These are phyloP conservation scores for Saccharomyces jurei DNA, from an alignment of 805 yeast genomes.

Conservation along the genomic window DNA sequence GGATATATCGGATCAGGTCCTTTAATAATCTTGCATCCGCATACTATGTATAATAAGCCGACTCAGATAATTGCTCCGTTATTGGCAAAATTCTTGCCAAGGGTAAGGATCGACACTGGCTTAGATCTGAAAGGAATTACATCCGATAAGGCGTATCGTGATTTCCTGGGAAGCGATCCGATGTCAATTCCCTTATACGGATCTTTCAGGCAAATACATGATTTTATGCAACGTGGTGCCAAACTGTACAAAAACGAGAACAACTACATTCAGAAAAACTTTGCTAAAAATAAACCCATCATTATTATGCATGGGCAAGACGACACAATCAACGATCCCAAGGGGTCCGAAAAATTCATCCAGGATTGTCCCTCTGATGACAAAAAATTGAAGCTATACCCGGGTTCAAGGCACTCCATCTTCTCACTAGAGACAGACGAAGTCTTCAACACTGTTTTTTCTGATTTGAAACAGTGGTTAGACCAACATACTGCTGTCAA, in stretches of 20 bases:
- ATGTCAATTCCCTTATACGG: slow-evolving; percentile 42
- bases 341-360: slow-evolving; percentile 39
- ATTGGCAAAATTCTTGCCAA: slow-evolving; percentile 38
- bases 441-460: slow-evolving; percentile 30
- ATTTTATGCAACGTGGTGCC: slow-evolving; percentile 57
- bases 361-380: slow-evolving; percentile 24
- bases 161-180: slow-evolving; percentile 39
- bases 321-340: slow-evolving; percentile 54
- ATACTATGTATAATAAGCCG: slow-evolving; percentile 45
- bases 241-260: slow-evolving; percentile 35
- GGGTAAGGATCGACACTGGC: slow-evolving; percentile 45
- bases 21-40: slow-evolving; percentile 47
- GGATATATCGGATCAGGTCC: slow-evolving; percentile 54
- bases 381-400: slow-evolving; percentile 17
- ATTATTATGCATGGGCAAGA: slow-evolving; percentile 52
- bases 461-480: slow-evolving; percentile 37
- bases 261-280: slow-evolving; percentile 28
- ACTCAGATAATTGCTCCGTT: slow-evolving; percentile 37
- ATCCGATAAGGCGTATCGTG: slow-evolving; percentile 37
- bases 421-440: slow-evolving; percentile 41
- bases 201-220: slow-evolving; percentile 48
- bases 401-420: slow-evolving; percentile 34
- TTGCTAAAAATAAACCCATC: slow-evolving; percentile 35
- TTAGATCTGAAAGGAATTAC: slow-evolving; percentile 50
- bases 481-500: slow-evolving; percentile 3